Base-by-base conservation (phyloP, 192 early-diverging fungal genomes). In the Mortierella claussenii region DNA sequence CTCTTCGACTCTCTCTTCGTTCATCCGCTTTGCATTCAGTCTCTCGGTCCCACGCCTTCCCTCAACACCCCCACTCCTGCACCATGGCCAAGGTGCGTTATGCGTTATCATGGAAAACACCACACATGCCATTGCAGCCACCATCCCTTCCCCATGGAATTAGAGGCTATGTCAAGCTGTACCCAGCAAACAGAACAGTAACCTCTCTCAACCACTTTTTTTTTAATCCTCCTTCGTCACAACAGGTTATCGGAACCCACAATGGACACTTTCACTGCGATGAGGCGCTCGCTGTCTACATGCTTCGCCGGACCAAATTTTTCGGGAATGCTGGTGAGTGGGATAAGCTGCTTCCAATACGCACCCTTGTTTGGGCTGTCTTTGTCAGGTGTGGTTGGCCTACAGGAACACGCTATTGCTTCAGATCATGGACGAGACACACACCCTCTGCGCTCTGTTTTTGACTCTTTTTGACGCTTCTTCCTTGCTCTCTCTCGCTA, bases 281-380 rank as follows among this genome's bases (percentile, higher is more conserved):
- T 67, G 96, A 98, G 78, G 91, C 93, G 4, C 86, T 98, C 42
- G 96, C 96, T 10, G 91, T 94, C 55, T 91, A 85, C 69, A 92
- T 98, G 92, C 86, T 98, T 33, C 83, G 81, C 58, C 85, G 84
- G 31, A 83, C 89, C 37, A 60, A 79, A 32, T 60, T 82, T 59
- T 94, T 89, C 78, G 82, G 82, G 59, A 85, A 85, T 30, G 86
- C 89, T 64, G 83, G 82, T 68, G 57, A 17, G 50, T 31, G 1
- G 1, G 3, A 30, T 17, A 18, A 20, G 1, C 20, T 27, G 49
- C 20, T 8, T 9, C 20, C 11, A 13, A 28, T 0, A 32, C 11
- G 31, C 21, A 33, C 20, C 23, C 30, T 69, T 31, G 46, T 65
- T 43, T 55, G 78, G 12, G 20, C 15, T 18, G 10, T 60, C 15